Evolutionary conservation across 106 monocot genomes (phyloP), one percentile per base, ranked within the genome.

Genomic region (Platanthera zijinensis): DNA sequence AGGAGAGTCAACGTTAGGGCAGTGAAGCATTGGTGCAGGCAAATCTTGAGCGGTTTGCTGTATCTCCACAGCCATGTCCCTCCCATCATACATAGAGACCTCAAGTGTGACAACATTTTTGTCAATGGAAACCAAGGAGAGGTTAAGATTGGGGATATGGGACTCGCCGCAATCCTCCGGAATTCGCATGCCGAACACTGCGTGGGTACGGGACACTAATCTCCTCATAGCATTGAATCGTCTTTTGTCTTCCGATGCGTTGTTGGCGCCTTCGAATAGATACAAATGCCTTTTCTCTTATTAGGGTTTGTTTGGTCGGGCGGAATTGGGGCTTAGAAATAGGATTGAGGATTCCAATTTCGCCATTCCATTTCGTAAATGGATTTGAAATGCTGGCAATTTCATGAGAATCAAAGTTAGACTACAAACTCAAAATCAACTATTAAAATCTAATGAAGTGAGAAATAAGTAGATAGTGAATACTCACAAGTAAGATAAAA

Each of bases 61-160:
- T 83, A 86, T 54, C 80, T 83, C 11, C 86, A 86, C 30, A 83
- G 72, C 17, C 86, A 74, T 74, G 77, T 83, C 61, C 86, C 82
- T 9, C 86, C 86, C 9, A 74, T 86, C 32, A 83, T 86, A 13
- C 86, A 86, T 51, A 76, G 86, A 51, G 86, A 86, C 45, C 54
- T 86, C 5, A 86, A 83, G 50, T 86, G 86, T 32, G 86, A 86
- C 53, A 83, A 86, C 51, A 82, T 86, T 25, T 80, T 86, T 47
- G 57, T 86, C 50, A 86, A 86, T 80, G 86, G 86, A 5, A 86
- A 86, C 52, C 82, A 77, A 50, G 86, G 86, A 22, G 86, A 82
- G 52, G 83, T 86, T 32, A 86, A 86, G 72, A 83, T 86, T 30
- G 86, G 86, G 2, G 86, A 86, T 45, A 79, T 86, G 18, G 83